These are phyloP conservation scores for Penicillium griseofulvum DNA, from an alignment of 2,329 filamentous ascomycete genomes.

Conservation along the genomic window DNA sequence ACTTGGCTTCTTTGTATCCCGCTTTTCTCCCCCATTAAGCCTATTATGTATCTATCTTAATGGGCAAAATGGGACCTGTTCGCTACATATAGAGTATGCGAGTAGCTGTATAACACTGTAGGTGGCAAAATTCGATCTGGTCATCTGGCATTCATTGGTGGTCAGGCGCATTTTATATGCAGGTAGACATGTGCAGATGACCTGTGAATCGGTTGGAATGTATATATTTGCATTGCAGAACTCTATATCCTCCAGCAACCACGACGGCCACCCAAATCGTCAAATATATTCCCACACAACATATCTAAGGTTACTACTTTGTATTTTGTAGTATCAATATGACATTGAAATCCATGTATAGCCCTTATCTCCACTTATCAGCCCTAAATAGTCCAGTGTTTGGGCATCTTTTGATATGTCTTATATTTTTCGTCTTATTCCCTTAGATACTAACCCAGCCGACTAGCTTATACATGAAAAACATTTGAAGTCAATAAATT, in stretches of 20 bases:
- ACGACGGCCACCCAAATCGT: not conserved
- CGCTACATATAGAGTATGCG: conserved; percentile 9
- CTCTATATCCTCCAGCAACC: not conserved
- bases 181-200: not conserved
- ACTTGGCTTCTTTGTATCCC: conserved; percentile 9
- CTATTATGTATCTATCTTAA: conserved; percentile 33
- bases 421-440: not conserved
- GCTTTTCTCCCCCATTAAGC: conserved; percentile 15
- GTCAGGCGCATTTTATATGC: not conserved
- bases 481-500: not conserved
- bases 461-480: not conserved
- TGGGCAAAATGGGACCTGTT: conserved; percentile 30
- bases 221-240: not conserved
- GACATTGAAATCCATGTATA: not conserved
- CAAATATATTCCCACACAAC: not conserved
- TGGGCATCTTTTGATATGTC: too few relatives aligned
- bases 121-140: not conserved
- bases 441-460: not conserved
- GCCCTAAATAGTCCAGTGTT: too few relatives aligned
- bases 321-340: not conserved
- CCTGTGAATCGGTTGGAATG: not conserved
- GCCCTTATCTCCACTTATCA: not conserved
- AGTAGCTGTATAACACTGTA: not conserved
- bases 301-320: not conserved
- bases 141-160: conserved; percentile 1